These are phyloP conservation scores for Micractinium sp. DNA, from an alignment of 139 green algal genomes.

Conservation along the genomic window DNA sequence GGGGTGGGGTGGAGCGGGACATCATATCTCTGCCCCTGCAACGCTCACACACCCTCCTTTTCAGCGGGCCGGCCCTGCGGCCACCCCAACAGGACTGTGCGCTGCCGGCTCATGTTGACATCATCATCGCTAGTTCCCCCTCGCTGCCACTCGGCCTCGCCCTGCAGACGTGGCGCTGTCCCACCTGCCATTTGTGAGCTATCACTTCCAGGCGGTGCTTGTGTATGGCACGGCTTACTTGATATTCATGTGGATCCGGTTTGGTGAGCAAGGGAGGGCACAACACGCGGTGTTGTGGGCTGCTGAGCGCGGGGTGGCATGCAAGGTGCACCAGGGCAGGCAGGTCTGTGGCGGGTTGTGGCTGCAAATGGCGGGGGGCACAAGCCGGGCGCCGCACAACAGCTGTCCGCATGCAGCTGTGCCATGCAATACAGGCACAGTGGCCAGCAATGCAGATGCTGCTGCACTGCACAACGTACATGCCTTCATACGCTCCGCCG, in stretches of 20 bases:
- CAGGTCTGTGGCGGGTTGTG: too few relatives aligned
- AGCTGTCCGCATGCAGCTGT: too few relatives aligned
- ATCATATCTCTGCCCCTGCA: background rate
- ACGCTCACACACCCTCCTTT: background rate
- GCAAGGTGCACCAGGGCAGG: too few relatives aligned
- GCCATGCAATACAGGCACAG: too few relatives aligned
- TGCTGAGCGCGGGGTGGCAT: too few relatives aligned
- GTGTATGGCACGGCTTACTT: background rate
- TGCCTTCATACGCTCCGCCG: too few relatives aligned
- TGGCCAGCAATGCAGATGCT: too few relatives aligned
- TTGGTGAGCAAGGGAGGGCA: background rate
- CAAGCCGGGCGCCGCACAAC: too few relatives aligned
- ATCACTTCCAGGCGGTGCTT: background rate
- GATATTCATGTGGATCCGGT: background rate
- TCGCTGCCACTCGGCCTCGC: background rate
- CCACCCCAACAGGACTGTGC: background rate
- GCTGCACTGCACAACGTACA: too few relatives aligned
- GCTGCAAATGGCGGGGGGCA: too few relatives aligned
- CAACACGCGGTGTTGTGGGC: background rate
- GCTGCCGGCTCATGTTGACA: background rate
- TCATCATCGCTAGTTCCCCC: background rate
- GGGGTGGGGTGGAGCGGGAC: too few relatives aligned
- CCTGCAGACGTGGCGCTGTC: background rate
- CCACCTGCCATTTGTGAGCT: background rate
- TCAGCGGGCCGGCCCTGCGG: too few relatives aligned